Conservation (phyloP, 140 eudicot genomes). For the Stevia rebaudiana region DNA sequence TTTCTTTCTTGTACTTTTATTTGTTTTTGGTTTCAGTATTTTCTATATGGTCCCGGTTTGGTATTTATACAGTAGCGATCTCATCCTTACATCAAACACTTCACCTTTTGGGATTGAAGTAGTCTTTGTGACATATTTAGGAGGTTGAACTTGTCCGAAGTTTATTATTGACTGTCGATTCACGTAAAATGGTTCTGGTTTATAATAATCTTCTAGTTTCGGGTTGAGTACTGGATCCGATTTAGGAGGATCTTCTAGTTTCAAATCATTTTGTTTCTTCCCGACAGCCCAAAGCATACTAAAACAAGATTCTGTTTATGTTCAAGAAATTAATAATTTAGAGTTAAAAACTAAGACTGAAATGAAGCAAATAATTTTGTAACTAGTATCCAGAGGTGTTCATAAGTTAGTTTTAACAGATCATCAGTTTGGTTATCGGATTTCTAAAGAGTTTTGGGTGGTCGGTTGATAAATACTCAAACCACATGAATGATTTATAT, state of each 20-base stretch:
- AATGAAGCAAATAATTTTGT: too few species aligned
- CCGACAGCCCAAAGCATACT: slow-evolving; percentile 34
- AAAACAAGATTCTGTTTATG: slow-evolving; percentile 35
- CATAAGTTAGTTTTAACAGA: too few species aligned
- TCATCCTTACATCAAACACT: too few species aligned
- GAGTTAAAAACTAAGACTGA: neutral
- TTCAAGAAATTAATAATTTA: neutral
- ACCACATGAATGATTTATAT: too few species aligned
- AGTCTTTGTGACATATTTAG: slow-evolving; percentile 7
- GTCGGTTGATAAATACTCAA: too few species aligned
- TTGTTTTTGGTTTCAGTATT: too few species aligned
- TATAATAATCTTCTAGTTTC: neutral
- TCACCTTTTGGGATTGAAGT: slow-evolving; percentile 17
- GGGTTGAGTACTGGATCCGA: neutral
- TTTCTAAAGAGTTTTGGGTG: too few species aligned
- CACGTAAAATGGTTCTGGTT: neutral
- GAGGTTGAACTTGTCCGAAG: slow-evolving; percentile 4
- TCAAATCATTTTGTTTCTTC: slow-evolving; percentile 9
- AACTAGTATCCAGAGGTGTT: too few species aligned
- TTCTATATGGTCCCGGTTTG: too few species aligned
- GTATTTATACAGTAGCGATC: too few species aligned
- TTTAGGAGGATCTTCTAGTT: neutral
- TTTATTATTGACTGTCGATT: neutral
- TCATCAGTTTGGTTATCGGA: too few species aligned
- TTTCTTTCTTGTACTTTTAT: too few species aligned